phyloP scores from a whole-genome alignment of 768 basidiomycete genomes.

The Strobilomyces dryophilus region DNA sequence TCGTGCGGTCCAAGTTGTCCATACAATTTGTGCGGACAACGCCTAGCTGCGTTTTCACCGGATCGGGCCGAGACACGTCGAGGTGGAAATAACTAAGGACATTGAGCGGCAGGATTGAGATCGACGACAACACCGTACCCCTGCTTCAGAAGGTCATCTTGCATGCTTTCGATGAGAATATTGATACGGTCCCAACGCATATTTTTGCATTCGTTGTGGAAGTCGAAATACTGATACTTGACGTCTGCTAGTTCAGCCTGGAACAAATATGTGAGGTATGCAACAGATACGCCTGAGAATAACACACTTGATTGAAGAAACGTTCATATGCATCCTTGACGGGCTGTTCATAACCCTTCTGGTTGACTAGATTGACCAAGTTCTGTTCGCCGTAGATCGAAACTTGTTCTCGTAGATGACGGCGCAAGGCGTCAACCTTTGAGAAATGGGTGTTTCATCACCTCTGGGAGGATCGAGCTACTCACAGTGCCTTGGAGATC shows the following conservation, averaged over 20 bases:
- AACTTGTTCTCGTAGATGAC: constrained; percentile 72
- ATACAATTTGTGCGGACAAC: constrained; percentile 94
- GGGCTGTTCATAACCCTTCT: constrained; percentile 87
- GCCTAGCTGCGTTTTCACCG: constrained; percentile 64
- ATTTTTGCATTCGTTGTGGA: constrained; percentile 90
- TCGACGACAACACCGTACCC: constrained; percentile 42
- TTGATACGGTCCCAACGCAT: constrained; percentile 95
- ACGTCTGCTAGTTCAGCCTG: constrained; percentile 64
- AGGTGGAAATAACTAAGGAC: constrained; percentile 71
- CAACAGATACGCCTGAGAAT: neutral
- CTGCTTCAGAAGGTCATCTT: constrained; percentile 62
- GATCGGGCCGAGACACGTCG: constrained; percentile 42
- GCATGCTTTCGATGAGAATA: constrained; percentile 70
- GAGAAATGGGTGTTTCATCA: constrained; percentile 1
- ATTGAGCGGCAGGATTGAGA: constrained; percentile 5
- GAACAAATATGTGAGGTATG: neutral
- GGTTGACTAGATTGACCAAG: constrained; percentile 90
- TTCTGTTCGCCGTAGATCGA: constrained; percentile 71
- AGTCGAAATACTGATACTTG: constrained; percentile 94
- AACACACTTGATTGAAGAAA: constrained; percentile 56
- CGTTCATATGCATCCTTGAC: constrained; percentile 95
- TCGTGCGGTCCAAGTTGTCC: constrained; percentile 96
- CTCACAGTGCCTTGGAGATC: constrained; percentile 81
- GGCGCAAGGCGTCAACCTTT: constrained; percentile 65
- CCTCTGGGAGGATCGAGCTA: constrained; percentile 4